Base-by-base conservation (phyloP, 139 green algal genomes). In the Pseudopediastrum boryanum region DNA sequence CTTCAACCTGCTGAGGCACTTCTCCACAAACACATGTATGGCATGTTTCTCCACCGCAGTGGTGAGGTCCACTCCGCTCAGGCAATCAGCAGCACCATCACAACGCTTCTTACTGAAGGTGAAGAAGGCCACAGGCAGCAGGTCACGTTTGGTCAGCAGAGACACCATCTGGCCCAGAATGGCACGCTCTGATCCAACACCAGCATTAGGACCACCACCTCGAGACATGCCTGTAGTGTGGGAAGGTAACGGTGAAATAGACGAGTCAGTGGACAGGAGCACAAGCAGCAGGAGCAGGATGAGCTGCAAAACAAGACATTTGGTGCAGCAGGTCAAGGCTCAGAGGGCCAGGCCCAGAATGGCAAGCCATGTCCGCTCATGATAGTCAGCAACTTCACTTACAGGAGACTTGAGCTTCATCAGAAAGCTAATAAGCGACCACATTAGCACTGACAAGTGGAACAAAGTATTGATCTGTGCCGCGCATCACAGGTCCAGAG, bases 31-130 rank as follows among this genome's bases (percentile, higher is more conserved):
- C 31, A 76, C 56, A 74, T 96, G 92, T 27, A 94, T 89, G 27
- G 93, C 87, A 48, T 85, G 80, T 86, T 96, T 96, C 77, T 98
- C 94, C 2, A 62, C 50, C 0, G 81, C 84, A 1, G 83, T 92
- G 35, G 85, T 92, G 10, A 98, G 70, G 83, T 98, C 93, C 72
- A 96, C 75, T 0, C 68, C 83, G 21, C 85, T 82, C 33, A 90
- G 78, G 3, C 44, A 63, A 43, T 88, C 83, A 21, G 87, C 89
- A 36, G 51, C 61, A 1, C 81, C 78, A 54, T 93, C 89, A 51
- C 91, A 94, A 43, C 88, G 74, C 87, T 95, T 95, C 81, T 97
- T 97, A 77, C 80, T 92, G 85, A 98, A 98, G 54, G 84, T 91
- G 85, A 98, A 98, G 35, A 95, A 83, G 35, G 96, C 91, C 64